phyloP scores from a whole-genome alignment of 169 alveolate species.

The Plasmodium vivax region DNA sequence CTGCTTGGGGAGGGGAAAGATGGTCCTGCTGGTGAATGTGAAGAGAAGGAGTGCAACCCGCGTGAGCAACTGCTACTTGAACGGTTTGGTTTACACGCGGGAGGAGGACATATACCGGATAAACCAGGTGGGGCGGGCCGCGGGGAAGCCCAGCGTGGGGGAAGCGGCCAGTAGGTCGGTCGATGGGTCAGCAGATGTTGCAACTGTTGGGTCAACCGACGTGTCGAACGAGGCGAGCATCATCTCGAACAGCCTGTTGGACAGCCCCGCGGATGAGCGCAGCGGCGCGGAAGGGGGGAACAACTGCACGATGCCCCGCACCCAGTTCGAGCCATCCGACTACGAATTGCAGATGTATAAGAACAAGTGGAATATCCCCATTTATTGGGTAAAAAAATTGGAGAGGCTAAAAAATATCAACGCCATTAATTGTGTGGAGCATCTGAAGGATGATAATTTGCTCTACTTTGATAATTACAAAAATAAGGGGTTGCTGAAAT shows the following conservation, averaged over 20 bases:
- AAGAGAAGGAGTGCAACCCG: neutral
- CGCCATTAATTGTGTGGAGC: constrained; percentile 71
- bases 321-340: constrained; percentile 8
- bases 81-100: constrained; percentile 39
- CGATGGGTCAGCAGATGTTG: neutral
- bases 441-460: constrained; percentile 66
- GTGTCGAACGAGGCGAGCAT: neutral
- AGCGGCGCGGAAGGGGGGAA: neutral
- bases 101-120: constrained; percentile 75
- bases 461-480: constrained; percentile 63
- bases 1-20: neutral
- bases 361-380: constrained; percentile 29
- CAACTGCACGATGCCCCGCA: neutral
- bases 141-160: neutral
- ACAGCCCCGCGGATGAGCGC: neutral
- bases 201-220: neutral
- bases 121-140: neutral
- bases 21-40: neutral
- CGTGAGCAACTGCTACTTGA: constrained; percentile 14
- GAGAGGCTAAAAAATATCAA: constrained; percentile 64
- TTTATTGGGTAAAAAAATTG: constrained; percentile 68
- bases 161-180: neutral
- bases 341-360: constrained; percentile 29
- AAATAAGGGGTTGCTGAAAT: constrained; percentile 74
- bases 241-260: constrained; percentile 15